phyloP scores from a whole-genome alignment of 805 yeast species.

The Wickerhamiella spandovensis region DNA sequence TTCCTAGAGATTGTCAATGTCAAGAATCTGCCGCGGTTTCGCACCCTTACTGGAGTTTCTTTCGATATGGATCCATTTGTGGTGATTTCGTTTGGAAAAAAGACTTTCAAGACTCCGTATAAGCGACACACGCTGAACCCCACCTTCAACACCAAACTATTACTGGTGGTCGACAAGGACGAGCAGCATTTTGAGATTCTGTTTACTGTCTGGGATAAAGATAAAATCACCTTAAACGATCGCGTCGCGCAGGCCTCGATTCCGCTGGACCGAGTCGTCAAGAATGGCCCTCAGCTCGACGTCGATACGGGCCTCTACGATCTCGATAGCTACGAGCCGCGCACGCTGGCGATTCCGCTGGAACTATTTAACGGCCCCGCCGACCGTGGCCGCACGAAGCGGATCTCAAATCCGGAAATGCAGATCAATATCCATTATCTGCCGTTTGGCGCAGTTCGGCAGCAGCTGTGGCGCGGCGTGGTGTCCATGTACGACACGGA shows the following conservation, averaged over 20 bases:
- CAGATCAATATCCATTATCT: slow-evolving; percentile 50
- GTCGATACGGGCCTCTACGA: slow-evolving; percentile 25
- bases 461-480: slow-evolving; percentile 55
- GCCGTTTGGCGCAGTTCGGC: slow-evolving; percentile 50
- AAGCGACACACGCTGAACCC: slow-evolving; percentile 74
- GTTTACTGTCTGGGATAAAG: slow-evolving; percentile 73
- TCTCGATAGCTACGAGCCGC: slow-evolving; percentile 10
- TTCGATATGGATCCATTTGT: slow-evolving; percentile 97
- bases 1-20: slow-evolving; percentile 67
- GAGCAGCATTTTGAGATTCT: slow-evolving; percentile 55
- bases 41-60: slow-evolving; percentile 55
- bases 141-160: slow-evolving; percentile 61
- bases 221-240: slow-evolving; percentile 70
- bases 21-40: slow-evolving; percentile 63
- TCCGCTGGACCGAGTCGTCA: slow-evolving; percentile 37
- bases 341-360: slow-evolving; percentile 11
- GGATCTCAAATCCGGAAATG: slow-evolving; percentile 35
- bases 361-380: slow-evolving; percentile 11
- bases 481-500: slow-evolving; percentile 39
- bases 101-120: slow-evolving; percentile 76
- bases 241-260: slow-evolving; percentile 56
- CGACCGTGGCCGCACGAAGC: slow-evolving; percentile 2
- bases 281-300: slow-evolving; percentile 23
- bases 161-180: slow-evolving; percentile 58
- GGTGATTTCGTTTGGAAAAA: slow-evolving; percentile 77